Evolutionary conservation across 2,329 filamentous ascomycete species (phyloP).

Genomic region (Trichophyton rubrum): DNA sequence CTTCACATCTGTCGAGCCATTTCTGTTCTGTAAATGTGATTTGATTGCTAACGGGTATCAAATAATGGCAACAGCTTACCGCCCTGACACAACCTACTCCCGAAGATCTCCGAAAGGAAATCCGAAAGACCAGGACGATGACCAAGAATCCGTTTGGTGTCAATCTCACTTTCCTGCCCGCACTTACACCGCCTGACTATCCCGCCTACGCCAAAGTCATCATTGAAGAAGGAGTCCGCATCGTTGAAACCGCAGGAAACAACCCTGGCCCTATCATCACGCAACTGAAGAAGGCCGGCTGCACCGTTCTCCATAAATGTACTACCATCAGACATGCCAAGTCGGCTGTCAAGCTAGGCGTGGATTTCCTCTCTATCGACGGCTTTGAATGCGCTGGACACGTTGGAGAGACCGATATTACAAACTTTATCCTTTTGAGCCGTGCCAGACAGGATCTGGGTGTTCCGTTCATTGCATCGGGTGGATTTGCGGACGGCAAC

Average conservation of each 20-base stretch:
- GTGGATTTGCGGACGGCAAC: conserved; percentile 88
- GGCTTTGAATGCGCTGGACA: conserved; percentile 89
- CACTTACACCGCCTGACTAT: conserved; percentile 85
- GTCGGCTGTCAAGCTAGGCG: conserved; percentile 82
- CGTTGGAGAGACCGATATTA: conserved; percentile 42
- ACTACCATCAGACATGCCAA: conserved; percentile 89
- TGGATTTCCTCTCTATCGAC: conserved; percentile 93
- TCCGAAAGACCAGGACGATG: conserved; percentile 68
- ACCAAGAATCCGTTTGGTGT: conserved; percentile 60
- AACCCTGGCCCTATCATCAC: conserved; percentile 80
- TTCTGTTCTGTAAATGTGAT: not conserved
- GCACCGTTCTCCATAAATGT: conserved; percentile 88
- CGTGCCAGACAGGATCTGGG: conserved; percentile 68
- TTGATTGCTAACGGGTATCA: not conserved
- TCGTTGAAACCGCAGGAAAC: conserved; percentile 91
- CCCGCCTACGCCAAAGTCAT: conserved; percentile 79
- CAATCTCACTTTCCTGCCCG: conserved; percentile 86
- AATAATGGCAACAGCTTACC: conserved; percentile 29
- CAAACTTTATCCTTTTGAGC: conserved; percentile 55
- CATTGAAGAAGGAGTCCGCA: conserved; percentile 80
- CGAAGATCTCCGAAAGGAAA: conserved; percentile 85
- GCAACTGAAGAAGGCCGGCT: conserved; percentile 67
- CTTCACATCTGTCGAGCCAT: not conserved
- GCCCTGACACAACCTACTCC: conserved; percentile 80
- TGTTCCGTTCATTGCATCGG: conserved; percentile 88